phyloP scores from a whole-genome alignment of 257 asterid genomes.

The Fraxinus pennsylvanica region DNA sequence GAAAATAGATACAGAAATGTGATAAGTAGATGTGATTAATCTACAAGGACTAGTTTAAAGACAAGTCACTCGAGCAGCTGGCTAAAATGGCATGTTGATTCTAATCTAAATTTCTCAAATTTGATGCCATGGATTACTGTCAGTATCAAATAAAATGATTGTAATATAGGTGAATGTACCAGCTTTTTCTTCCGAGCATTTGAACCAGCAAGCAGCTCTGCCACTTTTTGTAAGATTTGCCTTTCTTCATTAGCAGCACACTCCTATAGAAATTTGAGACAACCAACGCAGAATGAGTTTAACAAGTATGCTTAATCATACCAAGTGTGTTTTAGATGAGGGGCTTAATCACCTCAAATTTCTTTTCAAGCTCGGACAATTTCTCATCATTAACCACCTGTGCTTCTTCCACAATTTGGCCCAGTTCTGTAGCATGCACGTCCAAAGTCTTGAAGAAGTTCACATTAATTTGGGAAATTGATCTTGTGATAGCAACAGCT shows the following conservation, averaged over 20 bases:
- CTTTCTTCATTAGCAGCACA: constrained; percentile 62
- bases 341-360: constrained; percentile 73
- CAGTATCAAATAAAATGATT: constrained; percentile 1
- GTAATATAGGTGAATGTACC: constrained; percentile 43
- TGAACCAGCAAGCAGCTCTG: constrained; percentile 56
- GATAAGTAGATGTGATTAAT: not conserved
- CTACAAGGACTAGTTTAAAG: not conserved
- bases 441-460: constrained; percentile 74
- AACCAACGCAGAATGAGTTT: constrained; percentile 14
- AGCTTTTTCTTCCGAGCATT: constrained; percentile 68
- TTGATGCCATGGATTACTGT: not conserved
- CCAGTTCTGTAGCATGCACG: constrained; percentile 70
- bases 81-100: not conserved
- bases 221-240: constrained; percentile 54
- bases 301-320: constrained; percentile 10
- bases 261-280: constrained; percentile 52
- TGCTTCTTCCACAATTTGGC: constrained; percentile 80
- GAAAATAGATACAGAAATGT: not conserved
- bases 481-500: constrained; percentile 72
- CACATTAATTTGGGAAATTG: constrained; percentile 66
- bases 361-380: constrained; percentile 79
- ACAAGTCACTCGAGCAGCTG: not conserved
- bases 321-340: constrained; percentile 13
- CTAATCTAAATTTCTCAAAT: not conserved
- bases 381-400: constrained; percentile 63